Percentiles rank a stretch among this genome's conserved stretches.
These are phyloP conservation scores for Ammopiptanthus mongolicus DNA, from an alignment of 306 rosid genomes.

Conservation along the genomic window DNA sequence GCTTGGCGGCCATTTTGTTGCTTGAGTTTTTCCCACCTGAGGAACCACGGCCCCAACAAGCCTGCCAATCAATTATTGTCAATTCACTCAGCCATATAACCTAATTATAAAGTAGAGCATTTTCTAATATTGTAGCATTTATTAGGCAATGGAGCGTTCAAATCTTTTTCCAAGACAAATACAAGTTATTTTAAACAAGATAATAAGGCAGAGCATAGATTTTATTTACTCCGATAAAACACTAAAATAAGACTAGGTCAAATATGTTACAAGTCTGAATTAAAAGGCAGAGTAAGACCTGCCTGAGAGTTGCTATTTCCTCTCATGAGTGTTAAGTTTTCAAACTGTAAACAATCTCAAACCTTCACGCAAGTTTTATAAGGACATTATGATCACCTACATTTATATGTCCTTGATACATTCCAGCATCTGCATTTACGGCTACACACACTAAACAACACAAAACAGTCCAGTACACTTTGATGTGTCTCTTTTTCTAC, in stretches of 20 bases:
- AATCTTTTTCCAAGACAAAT: slow-evolving; percentile 14
- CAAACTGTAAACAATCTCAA: neutral
- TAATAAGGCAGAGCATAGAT: neutral
- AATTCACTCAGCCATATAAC: slow-evolving; percentile 25
- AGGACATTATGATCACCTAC: neutral
- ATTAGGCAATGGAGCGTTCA: slow-evolving; percentile 8
- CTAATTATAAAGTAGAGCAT: slow-evolving; percentile 11
- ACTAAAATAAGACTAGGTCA: neutral
- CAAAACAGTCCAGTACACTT: neutral
- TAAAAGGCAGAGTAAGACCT: neutral
- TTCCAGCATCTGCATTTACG: slow-evolving; percentile 20
- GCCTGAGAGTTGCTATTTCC: neutral
- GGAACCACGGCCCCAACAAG: slow-evolving; percentile 57
- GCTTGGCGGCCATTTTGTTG: slow-evolving; percentile 78
- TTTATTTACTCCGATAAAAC: slow-evolving; percentile 7
- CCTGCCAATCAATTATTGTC: slow-evolving; percentile 44
- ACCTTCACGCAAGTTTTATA: neutral
- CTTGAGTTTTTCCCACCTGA: slow-evolving; percentile 71
- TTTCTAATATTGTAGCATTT: slow-evolving; percentile 21
- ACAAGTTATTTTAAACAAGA: slow-evolving; percentile 1
- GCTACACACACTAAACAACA: neutral
- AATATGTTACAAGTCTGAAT: neutral
- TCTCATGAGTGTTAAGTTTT: neutral
- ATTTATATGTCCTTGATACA: neutral
- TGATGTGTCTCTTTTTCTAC: neutral